Conservation (phyloP, 1,284 basidiomycete genomes). For the Tilletiaria anomala region DNA sequence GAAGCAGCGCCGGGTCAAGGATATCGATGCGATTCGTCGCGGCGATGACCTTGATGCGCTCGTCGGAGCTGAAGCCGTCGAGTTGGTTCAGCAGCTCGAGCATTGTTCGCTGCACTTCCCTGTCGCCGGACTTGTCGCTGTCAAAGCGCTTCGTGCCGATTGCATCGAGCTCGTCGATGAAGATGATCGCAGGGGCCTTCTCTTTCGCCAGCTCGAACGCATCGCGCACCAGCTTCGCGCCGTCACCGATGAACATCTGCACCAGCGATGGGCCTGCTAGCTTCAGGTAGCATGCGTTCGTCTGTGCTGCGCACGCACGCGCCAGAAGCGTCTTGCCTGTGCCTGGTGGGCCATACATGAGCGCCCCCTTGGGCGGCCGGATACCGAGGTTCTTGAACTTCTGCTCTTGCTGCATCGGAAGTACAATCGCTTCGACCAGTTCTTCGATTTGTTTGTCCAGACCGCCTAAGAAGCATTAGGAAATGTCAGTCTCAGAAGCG, state of each 20-base stretch:
- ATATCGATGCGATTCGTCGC: slow-evolving; percentile 99
- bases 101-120: slow-evolving; percentile 99
- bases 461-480: slow-evolving; percentile 36
- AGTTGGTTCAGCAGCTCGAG: slow-evolving; percentile 86
- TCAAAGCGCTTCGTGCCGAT: slow-evolving; percentile 98
- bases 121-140: slow-evolving; percentile 89
- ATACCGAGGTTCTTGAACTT: slow-evolving; percentile 71
- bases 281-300: slow-evolving; percentile 66
- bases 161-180: slow-evolving; percentile 98
- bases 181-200: slow-evolving; percentile 93
- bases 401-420: slow-evolving; percentile 66
- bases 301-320: slow-evolving; percentile 69
- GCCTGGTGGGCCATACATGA: slow-evolving; percentile 70
- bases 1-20: slow-evolving; percentile 63
- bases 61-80: slow-evolving; percentile 72
- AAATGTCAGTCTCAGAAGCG: background rate
- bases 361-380: slow-evolving; percentile 59
- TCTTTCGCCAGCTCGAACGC: slow-evolving; percentile 94
- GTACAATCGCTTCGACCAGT: slow-evolving; percentile 61
- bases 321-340: slow-evolving; percentile 96
- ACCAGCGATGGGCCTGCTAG: slow-evolving; percentile 63
- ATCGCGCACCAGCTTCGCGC: slow-evolving; percentile 95
- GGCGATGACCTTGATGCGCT: slow-evolving; percentile 96
- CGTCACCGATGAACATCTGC: slow-evolving; percentile 82
- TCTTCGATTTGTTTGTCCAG: slow-evolving; percentile 70